Evolutionary conservation across 371 early-diverging fungal species (phyloP).

Genomic region (Syncephalastrum contaminatum): DNA sequence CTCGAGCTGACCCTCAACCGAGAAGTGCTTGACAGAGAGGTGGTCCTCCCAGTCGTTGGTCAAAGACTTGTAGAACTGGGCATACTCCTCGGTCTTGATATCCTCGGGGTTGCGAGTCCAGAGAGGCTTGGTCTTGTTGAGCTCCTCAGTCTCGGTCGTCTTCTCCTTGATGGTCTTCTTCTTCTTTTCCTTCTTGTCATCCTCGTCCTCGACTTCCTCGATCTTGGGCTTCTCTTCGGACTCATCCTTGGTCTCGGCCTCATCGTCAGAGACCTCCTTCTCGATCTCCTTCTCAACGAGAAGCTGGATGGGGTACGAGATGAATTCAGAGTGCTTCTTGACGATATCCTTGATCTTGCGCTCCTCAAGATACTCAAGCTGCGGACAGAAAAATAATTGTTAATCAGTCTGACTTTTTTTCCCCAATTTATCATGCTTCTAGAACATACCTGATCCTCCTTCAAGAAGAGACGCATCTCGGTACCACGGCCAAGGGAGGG

Average conservation of each 20-base stretch:
- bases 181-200: conserved; percentile 74
- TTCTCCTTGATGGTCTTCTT: conserved; percentile 68
- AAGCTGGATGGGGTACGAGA: conserved; percentile 58
- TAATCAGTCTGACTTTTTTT: conserved; percentile 1
- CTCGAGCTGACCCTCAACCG: conserved; percentile 80
- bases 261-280: conserved; percentile 87
- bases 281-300: conserved; percentile 55
- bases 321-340: conserved; percentile 81
- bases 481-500: conserved; percentile 71
- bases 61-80: conserved; percentile 84
- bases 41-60: conserved; percentile 74
- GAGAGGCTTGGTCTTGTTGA: conserved; percentile 80
- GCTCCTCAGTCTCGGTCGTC: conserved; percentile 47
- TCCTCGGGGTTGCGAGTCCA: conserved; percentile 85
- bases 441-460: conserved; percentile 62
- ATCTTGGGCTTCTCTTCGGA: conserved; percentile 59
- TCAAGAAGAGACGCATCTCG: conserved; percentile 73
- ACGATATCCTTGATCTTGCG: conserved; percentile 60
- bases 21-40: conserved; percentile 71
- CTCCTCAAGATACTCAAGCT: conserved; percentile 54
- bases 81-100: conserved; percentile 73
- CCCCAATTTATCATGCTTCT: background rate
- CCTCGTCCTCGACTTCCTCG: conserved; percentile 58
- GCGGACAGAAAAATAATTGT: conserved; percentile 46
- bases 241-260: conserved; percentile 59